Conservation (phyloP, 768 basidiomycete genomes). For the Lentinus tigrinus region DNA sequence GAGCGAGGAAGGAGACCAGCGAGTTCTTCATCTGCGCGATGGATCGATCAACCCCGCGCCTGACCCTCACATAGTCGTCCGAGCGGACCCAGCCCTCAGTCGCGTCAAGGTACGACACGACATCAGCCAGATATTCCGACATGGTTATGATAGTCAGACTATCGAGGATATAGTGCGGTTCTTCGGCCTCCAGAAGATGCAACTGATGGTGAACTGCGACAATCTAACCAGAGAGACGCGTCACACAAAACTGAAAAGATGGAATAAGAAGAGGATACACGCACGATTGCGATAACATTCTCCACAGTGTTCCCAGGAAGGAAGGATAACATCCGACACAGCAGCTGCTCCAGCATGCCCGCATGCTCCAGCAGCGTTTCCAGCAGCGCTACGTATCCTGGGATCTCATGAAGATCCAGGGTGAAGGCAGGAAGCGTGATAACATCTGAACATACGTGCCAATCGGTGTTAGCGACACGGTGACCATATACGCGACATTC, state of each 20-base stretch:
- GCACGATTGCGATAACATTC: slow-evolving; percentile 4
- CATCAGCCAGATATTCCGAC: not conserved
- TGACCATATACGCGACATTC: no score
- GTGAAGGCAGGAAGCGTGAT: not conserved
- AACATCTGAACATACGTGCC: not conserved
- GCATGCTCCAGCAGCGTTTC: not conserved
- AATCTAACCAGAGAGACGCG: not conserved
- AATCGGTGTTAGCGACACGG: no score
- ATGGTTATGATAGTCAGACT: not conserved
- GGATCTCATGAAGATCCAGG: not conserved
- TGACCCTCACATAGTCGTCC: not conserved
- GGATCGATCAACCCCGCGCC: not conserved
- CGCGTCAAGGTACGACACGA: not conserved
- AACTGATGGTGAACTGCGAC: not conserved
- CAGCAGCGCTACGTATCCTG: not conserved
- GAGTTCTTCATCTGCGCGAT: not conserved
- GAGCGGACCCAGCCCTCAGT: not conserved
- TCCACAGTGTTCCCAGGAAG: not conserved
- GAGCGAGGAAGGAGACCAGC: not conserved
- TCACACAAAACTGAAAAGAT: not conserved
- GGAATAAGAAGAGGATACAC: not conserved
- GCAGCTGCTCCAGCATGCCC: slow-evolving; percentile 7
- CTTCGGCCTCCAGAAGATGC: not conserved
- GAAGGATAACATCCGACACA: not conserved
- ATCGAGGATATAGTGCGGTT: not conserved